Evolutionary conservation across 2,329 filamentous ascomycete genomes (phyloP).

Genomic region (Aspergillus awamori): DNA sequence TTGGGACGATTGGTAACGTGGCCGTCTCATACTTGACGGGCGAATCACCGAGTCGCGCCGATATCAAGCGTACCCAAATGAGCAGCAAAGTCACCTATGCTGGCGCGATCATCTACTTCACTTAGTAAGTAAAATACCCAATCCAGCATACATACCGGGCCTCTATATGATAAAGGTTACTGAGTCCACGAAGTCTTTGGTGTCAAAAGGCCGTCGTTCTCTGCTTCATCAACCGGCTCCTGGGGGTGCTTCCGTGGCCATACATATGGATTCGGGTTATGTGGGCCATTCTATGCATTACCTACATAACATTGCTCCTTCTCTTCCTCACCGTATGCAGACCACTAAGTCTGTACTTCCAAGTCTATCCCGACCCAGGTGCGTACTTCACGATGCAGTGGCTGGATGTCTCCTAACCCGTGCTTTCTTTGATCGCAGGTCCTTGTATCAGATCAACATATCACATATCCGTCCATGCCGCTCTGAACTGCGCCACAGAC

Average conservation of each 20-base stretch:
- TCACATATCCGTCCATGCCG: conserved; percentile 7
- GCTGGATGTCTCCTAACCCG: background rate
- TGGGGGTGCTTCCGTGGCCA: conserved; percentile 13
- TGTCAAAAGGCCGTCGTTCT: conserved; percentile 17
- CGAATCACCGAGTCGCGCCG: background rate
- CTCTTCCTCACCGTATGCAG: conserved; percentile 12
- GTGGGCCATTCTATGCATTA: conserved; percentile 11
- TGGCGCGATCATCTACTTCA: conserved; percentile 10
- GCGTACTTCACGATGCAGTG: background rate
- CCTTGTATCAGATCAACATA: conserved; percentile 7
- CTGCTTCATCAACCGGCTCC: conserved; percentile 15
- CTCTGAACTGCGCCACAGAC: conserved; percentile 15
- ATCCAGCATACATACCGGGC: too few species aligned
- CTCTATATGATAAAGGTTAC: background rate
- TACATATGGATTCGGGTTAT: conserved; percentile 16
- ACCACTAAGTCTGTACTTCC: conserved; percentile 13
- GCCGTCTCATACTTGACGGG: background rate
- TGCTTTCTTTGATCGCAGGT: background rate
- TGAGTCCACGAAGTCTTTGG: conserved; percentile 13
- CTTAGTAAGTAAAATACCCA: conserved; percentile 4
- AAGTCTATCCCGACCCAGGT: conserved; percentile 16
- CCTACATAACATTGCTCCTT: background rate
- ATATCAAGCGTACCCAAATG: conserved; percentile 9
- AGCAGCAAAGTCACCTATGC: conserved; percentile 10
- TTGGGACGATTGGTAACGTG: background rate